Percentiles rank a stretch among this genome's conserved stretches.
These are phyloP conservation scores for Auricularia heimuer DNA, from an alignment of 768 basidiomycete species.

Conservation along the genomic window DNA sequence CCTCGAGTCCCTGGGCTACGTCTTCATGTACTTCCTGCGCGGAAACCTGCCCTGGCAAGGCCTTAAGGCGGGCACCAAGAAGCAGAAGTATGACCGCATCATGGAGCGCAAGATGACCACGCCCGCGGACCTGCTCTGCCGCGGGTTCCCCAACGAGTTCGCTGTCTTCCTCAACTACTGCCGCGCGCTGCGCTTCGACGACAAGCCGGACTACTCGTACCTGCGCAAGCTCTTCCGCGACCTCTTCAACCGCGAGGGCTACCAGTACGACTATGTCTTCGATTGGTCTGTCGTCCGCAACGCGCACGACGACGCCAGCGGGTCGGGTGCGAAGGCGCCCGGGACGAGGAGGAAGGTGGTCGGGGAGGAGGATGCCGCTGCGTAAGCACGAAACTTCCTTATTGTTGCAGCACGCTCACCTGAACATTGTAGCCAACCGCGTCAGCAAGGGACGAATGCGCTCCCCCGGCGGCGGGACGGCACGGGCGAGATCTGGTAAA, in stretches of 20 bases:
- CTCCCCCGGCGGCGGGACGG: conserved; percentile 37
- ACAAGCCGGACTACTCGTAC: conserved; percentile 99
- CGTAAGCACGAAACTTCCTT: conserved; percentile 41
- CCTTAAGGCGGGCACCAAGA: conserved; percentile 99
- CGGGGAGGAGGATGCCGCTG: conserved; percentile 73
- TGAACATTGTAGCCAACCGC: conserved; percentile 77
- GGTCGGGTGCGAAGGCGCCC: conserved; percentile 46
- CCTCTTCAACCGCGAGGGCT: conserved; percentile 92
- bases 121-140: conserved; percentile 91
- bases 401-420: not conserved
- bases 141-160: conserved; percentile 99
- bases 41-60: conserved; percentile 99
- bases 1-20: conserved; percentile 95
- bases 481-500: conserved; percentile 43
- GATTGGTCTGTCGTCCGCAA: conserved; percentile 92
- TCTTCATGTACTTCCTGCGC: conserved; percentile 99
- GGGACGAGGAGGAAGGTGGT: conserved; percentile 63
- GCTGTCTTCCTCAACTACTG: conserved; percentile 99
- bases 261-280: conserved; percentile 99
- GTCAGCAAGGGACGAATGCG: conserved; percentile 53
- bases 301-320: conserved; percentile 49
- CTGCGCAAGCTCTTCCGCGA: conserved; percentile 99
- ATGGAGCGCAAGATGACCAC: conserved; percentile 99
- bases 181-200: conserved; percentile 96
- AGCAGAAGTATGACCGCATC: conserved; percentile 99